These are phyloP conservation scores for Lactarius trivialis DNA, from an alignment of 768 basidiomycete species.

Conservation along the genomic window DNA sequence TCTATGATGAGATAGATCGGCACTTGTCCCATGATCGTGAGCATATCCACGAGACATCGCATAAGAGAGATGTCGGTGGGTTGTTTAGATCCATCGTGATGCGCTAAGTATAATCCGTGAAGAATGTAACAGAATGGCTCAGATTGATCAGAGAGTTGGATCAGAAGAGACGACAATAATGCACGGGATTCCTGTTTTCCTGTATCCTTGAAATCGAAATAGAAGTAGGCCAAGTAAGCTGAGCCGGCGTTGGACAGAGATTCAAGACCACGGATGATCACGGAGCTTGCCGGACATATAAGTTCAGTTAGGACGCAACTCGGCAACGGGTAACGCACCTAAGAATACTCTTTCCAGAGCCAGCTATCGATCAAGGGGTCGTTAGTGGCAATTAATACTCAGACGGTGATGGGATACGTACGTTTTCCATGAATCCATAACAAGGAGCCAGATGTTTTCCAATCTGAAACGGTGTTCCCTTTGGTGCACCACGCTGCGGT, in stretches of 20 bases:
- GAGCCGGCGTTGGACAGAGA: not conserved
- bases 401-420: not conserved
- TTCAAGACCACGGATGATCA: not conserved
- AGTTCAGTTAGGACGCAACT: not conserved
- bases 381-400: not conserved
- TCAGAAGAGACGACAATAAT: too few species aligned
- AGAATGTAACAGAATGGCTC: not conserved
- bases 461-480: not conserved
- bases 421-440: not conserved
- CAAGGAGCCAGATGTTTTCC: not conserved
- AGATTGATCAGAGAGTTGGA: too few species aligned
- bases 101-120: not conserved
- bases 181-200: too few species aligned
- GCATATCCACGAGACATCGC: not conserved
- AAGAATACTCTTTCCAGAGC: not conserved
- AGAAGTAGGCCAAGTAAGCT: too few species aligned
- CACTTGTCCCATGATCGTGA: not conserved
- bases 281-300: not conserved
- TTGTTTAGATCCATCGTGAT: not conserved
- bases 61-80: not conserved
- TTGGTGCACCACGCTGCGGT: not conserved
- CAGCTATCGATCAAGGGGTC: not conserved
- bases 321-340: not conserved
- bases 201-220: too few species aligned
- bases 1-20: not conserved